Evolutionary conservation across 345 rosid genomes (phyloP), one percentile per base, ranked within the genome.

Genomic region (Eucalyptus victrix): DNA sequence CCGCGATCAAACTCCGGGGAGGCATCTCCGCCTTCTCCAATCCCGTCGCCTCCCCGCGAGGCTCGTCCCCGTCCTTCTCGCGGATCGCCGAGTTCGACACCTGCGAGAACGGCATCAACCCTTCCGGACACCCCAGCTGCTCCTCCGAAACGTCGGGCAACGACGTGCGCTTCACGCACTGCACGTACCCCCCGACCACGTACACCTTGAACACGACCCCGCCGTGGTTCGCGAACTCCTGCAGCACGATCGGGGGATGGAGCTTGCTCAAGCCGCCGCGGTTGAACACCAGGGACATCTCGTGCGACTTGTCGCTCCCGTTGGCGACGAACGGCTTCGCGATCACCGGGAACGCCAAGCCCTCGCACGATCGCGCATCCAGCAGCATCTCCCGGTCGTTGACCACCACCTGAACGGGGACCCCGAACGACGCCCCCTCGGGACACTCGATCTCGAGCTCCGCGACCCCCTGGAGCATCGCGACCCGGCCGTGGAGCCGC

Each of bases 201-300:
- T 94, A 95, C 8, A 95, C 94, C 92, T 94, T 94, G 87, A 95
- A 94, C 37, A 95, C 91, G 19, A 95, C 97, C 7, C 97, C 97
- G 17, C 97, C 96, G 88, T 95, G 96, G 60, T 95, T 95, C 80
- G 94, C 92, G 44, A 95, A 95, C 88, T 95, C 96, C 91, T 95
- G 97, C 47, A 95, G 86, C 16, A 95, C 95, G 56, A 94, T 94
- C 26, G 97, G 96, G 8, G 96, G 93, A 88, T 89, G 93, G 49
- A 93, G 90, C 92, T 90, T 91, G 87, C 90, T 92, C 87, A 95
- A 88, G 16, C 97, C 96, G 2, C 93, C 96, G 21, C 88, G 91
- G 90, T 94, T 92, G 87, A 94, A 94, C 60, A 95, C 90, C 86
- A 95, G 90, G 32, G 91, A 44, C 96, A 95, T 95, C 89, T 94